Conservation (phyloP, 768 basidiomycete genomes). For the Boletus sp. region DNA sequence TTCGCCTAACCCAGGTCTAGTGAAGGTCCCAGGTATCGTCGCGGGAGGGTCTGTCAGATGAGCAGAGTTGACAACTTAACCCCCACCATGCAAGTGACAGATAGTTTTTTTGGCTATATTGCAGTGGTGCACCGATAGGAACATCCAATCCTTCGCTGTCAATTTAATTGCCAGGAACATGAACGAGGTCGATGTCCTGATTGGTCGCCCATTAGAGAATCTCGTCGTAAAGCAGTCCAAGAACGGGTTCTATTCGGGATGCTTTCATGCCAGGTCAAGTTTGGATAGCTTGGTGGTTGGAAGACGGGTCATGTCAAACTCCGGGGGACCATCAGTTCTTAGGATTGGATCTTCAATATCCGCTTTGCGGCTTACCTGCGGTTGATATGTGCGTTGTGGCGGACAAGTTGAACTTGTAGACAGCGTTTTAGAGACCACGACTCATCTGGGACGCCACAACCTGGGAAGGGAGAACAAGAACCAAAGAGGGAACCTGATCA, state of each 20-base stretch:
- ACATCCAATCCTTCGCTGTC: no score
- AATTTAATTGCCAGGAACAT: conserved; percentile 26
- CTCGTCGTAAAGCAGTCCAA: conserved; percentile 23
- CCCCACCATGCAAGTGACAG: conserved; percentile 29
- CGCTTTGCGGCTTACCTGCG: conserved; percentile 21
- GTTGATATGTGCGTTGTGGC: conserved; percentile 8
- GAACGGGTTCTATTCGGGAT: conserved; percentile 22
- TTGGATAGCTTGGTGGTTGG: conserved; percentile 5
- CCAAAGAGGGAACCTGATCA: conserved; percentile 14
- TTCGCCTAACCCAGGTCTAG: conserved; percentile 46
- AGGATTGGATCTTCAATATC: conserved; percentile 14
- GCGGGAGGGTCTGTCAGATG: conserved; percentile 37
- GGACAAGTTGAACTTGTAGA: conserved; percentile 3
- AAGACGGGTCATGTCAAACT: neutral
- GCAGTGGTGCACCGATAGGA: no score
- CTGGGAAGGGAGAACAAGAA: conserved; percentile 4
- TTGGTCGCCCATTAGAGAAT: conserved; percentile 24
- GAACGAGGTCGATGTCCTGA: conserved; percentile 21
- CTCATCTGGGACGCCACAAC: conserved; percentile 8
- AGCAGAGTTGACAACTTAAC: conserved; percentile 18
- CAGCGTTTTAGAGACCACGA: conserved; percentile 2
- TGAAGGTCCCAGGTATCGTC: conserved; percentile 40
- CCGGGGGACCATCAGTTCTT: conserved; percentile 1
- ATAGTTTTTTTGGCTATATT: no score
- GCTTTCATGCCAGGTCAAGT: conserved; percentile 8